A percentile compares a stretch with the other conserved stretches of the same genome.
phyloP scores from a whole-genome alignment of 306 rosid species.

The Prunus fruticosa region DNA sequence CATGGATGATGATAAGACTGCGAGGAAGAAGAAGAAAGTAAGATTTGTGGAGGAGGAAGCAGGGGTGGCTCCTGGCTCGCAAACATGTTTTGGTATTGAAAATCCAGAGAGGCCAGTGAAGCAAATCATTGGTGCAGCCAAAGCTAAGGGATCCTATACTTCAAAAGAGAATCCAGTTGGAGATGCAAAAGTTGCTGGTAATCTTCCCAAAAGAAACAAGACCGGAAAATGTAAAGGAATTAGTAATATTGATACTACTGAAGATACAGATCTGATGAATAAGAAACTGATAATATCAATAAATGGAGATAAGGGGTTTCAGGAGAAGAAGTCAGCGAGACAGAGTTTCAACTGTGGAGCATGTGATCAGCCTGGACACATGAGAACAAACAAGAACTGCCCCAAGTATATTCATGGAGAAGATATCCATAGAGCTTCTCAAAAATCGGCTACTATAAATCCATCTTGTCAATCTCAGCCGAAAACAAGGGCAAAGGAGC shows the following conservation, averaged over 20 bases:
- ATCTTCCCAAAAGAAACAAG: slow-evolving; percentile 44
- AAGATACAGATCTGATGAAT: slow-evolving; percentile 39
- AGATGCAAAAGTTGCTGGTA: slow-evolving; percentile 57
- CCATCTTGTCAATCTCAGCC: slow-evolving; percentile 53
- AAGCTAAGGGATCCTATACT: slow-evolving; percentile 46
- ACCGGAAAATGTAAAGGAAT: slow-evolving; percentile 48
- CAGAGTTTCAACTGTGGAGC: slow-evolving; percentile 81
- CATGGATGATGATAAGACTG: slow-evolving; percentile 69
- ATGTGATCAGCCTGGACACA: slow-evolving; percentile 93
- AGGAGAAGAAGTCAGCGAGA: slow-evolving; percentile 81
- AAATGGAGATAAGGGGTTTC: slow-evolving; percentile 58
- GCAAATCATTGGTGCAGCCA: slow-evolving; percentile 36
- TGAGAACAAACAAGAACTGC: slow-evolving; percentile 91
- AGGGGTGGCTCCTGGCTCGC: slow-evolving; percentile 39
- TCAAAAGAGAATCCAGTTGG: slow-evolving; percentile 47
- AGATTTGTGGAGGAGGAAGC: slow-evolving; percentile 40
- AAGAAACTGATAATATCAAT: slow-evolving; percentile 74
- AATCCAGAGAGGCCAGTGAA: slow-evolving; percentile 42
- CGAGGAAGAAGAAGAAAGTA: slow-evolving; percentile 65
- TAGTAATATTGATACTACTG: slow-evolving; percentile 40
- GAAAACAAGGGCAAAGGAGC: slow-evolving; percentile 57
- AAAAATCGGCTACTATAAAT: slow-evolving; percentile 52
- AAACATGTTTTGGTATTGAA: slow-evolving; percentile 41
- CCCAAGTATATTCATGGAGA: slow-evolving; percentile 68
- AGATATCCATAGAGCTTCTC: slow-evolving; percentile 52